Percentiles rank a stretch among this genome's conserved stretches.
Conservation (phyloP, 2,329 filamentous ascomycete species). For the Trichoderma polysporum region DNA sequence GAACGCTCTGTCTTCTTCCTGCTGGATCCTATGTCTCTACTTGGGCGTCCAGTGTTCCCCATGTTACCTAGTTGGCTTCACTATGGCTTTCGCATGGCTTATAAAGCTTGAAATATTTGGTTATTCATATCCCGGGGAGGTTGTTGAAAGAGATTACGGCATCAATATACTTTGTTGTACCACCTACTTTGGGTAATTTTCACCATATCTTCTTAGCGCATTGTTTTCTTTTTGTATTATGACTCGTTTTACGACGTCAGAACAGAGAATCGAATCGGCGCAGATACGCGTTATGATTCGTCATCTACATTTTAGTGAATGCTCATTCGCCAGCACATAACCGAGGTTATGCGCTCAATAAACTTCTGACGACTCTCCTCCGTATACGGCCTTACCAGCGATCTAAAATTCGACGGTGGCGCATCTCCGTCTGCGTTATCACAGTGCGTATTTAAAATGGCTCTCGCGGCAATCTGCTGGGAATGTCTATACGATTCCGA, state of each 20-base stretch:
- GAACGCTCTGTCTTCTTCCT: neutral
- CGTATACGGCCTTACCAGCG: neutral
- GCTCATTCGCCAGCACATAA: neutral
- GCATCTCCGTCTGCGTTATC: constrained; percentile 12
- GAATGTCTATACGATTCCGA: neutral
- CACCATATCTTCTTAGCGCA: too few species aligned
- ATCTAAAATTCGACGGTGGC: neutral
- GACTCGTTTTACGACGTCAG: too few species aligned
- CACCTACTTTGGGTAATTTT: too few species aligned
- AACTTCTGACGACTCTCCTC: neutral
- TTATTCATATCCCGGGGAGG: too few species aligned
- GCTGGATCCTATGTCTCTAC: neutral
- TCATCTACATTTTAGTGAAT: neutral
- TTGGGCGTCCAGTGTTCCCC: neutral
- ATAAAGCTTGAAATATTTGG: neutral
- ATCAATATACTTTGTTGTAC: too few species aligned
- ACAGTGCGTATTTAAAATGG: constrained; percentile 1
- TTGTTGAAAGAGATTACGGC: too few species aligned
- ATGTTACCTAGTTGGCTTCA: neutral
- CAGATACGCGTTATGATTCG: too few species aligned
- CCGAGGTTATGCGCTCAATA: neutral
- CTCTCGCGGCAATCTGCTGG: neutral
- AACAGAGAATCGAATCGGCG: neutral
- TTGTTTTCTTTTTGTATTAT: too few species aligned
- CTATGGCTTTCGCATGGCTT: neutral